Percentiles rank a stretch among this genome's conserved stretches.
Conservation (phyloP, 192 early-diverging fungal genomes). For the Coemansia sp. region DNA sequence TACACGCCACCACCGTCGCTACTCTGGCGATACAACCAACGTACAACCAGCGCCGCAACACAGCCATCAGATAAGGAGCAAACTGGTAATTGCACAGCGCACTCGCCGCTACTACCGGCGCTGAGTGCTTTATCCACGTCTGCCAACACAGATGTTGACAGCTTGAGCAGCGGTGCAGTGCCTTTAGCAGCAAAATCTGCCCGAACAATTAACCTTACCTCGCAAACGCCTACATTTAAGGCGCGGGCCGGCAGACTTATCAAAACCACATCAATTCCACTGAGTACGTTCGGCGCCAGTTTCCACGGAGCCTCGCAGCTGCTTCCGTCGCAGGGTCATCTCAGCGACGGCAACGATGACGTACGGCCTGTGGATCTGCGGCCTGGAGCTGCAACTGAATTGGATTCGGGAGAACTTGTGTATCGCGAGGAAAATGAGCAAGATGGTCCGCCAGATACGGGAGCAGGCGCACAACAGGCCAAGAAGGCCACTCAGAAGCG, state of each 20-base stretch:
- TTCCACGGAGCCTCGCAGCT: conserved; percentile 6
- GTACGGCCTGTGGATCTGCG: neutral
- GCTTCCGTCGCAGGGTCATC: conserved; percentile 9
- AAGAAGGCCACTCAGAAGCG: conserved; percentile 53
- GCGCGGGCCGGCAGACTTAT: conserved; percentile 26
- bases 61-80: conserved; percentile 1
- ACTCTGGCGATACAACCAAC: conserved; percentile 19
- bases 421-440: conserved; percentile 18
- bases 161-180: neutral
- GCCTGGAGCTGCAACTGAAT: neutral
- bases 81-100: neutral
- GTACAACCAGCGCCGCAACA: neutral
- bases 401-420: conserved; percentile 26
- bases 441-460: neutral
- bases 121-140: neutral
- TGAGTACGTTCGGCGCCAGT: conserved; percentile 28
- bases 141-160: neutral
- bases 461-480: neutral
- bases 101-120: neutral
- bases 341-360: conserved; percentile 15
- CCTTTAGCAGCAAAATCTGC: neutral
- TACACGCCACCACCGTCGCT: conserved; percentile 39
- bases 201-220: conserved; percentile 11
- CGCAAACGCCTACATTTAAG: conserved; percentile 14
- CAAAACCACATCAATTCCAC: conserved; percentile 44